These are phyloP conservation scores for Novymonas esmeraldas DNA, from an alignment of 208 protist genomes.

Conservation along the genomic window DNA sequence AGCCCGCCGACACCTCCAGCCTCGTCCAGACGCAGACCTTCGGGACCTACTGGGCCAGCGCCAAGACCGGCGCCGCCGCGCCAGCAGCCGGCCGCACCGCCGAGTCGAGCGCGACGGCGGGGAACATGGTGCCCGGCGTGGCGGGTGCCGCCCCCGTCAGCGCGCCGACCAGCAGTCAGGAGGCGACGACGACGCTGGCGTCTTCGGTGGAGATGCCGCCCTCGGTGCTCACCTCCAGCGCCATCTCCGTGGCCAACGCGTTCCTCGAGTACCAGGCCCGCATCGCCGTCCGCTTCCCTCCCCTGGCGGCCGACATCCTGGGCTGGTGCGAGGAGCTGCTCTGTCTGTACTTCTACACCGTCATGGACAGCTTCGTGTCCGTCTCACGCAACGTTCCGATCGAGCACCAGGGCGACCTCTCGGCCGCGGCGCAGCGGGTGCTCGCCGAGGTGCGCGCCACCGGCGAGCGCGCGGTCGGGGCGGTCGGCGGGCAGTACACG, in stretches of 20 bases:
- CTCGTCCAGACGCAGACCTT: slow-evolving; percentile 65
- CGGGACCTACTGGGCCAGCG: slow-evolving; percentile 49
- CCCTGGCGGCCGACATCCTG: slow-evolving; percentile 70
- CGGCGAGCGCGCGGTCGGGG: slow-evolving; percentile 46
- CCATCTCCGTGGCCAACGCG: slow-evolving; percentile 57
- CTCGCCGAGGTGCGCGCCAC: slow-evolving; percentile 54
- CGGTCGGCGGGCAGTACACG: slow-evolving; percentile 33
- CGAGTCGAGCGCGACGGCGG: slow-evolving; percentile 5
- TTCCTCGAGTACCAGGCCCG: slow-evolving; percentile 81
- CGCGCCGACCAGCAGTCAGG: not conserved
- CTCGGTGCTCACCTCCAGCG: slow-evolving; percentile 57
- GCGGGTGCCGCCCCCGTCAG: not conserved
- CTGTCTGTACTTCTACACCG: slow-evolving; percentile 76
- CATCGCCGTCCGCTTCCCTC: slow-evolving; percentile 74
- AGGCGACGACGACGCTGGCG: slow-evolving; percentile 17
- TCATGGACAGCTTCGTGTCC: slow-evolving; percentile 88
- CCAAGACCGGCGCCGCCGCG: slow-evolving; percentile 11
- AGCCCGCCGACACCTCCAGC: slow-evolving; percentile 63
- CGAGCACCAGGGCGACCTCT: slow-evolving; percentile 78
- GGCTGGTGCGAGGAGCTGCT: slow-evolving; percentile 74
- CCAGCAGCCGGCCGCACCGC: not conserved
- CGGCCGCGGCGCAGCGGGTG: slow-evolving; percentile 39
- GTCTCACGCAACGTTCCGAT: slow-evolving; percentile 71
- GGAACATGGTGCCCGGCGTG: slow-evolving; percentile 15
- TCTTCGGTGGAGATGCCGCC: slow-evolving; percentile 35